Evolutionary conservation across 495 filamentous ascomycete genomes (phyloP), one percentile per base, ranked within the genome.

Genomic region (Ascodesmis nigricans): DNA sequence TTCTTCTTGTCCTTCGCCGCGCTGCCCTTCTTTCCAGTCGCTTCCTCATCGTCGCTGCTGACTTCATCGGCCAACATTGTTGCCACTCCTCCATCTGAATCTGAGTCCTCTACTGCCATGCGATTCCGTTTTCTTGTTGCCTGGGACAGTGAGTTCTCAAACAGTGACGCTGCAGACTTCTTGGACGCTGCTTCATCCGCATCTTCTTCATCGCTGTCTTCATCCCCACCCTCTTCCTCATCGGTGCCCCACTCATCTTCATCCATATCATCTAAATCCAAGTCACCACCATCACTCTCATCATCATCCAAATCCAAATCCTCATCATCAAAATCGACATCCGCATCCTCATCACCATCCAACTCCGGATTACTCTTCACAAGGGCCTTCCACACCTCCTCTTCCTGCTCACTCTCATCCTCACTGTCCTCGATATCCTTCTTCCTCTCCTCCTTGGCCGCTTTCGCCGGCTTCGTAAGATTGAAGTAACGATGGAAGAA

Each of bases 401-500:
- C 66, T 17, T 66, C 57, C 2, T 58, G 67, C 33, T 73, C 74
- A 14, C 36, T 39, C 17, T 58, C 61, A 13, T 62, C 61, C 19
- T 58, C 62, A 3, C 56, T 62, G 4, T 56, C 61, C 4, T 43
- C 53, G 3, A 44, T 53, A 25, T 54, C 54, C 9, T 56, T 53
- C 51, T 58, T 52, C 37, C 40, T 54, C 40, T 60, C 60, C 61
- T 73, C 70, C 29, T 53, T 52, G 11, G 53, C 45, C 39, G 69
- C 66, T 51, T 74, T 70, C 53, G 78, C 84, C 1, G 46, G 46
- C 28, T 75, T 75, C 26, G 81, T 56, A 33, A 75, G 67, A 40
- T 65, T 70, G 54, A 97, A 95, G 67, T 95, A 97, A 38, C 75
- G 70, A 56, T 97, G 87, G 67, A 97, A 97, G 68, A 97, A 97